Conservation (phyloP, 2,329 filamentous ascomycete genomes). For the Septoria linicola region DNA sequence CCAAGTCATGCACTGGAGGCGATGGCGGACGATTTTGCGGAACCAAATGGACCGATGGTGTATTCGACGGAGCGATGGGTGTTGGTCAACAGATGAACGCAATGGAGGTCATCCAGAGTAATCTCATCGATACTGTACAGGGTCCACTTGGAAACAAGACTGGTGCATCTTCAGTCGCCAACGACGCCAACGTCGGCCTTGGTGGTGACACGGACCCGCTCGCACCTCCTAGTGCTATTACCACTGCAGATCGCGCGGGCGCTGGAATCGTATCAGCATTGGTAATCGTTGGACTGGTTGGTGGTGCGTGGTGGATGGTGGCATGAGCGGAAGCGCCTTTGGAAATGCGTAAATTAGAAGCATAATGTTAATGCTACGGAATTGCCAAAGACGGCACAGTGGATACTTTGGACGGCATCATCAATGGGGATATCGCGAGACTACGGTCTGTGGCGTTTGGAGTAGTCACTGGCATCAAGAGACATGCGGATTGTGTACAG, state of each 20-base stretch:
- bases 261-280: slow-evolving; percentile 27
- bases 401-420: not conserved
- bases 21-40: slow-evolving; percentile 47
- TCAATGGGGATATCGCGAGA: too few species aligned
- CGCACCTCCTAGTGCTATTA: slow-evolving; percentile 29
- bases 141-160: slow-evolving; percentile 50
- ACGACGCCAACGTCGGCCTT: slow-evolving; percentile 21
- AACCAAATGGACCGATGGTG: slow-evolving; percentile 43
- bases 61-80: slow-evolving; percentile 49
- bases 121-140: slow-evolving; percentile 41
- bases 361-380: slow-evolving; percentile 12
- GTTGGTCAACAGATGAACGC: slow-evolving; percentile 60
- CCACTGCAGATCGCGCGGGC: slow-evolving; percentile 27
- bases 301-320: slow-evolving; percentile 30
- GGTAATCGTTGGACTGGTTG: slow-evolving; percentile 25
- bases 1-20: slow-evolving; percentile 51
- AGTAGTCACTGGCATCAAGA: too few species aligned
- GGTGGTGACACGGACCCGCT: slow-evolving; percentile 26
- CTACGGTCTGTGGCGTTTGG: too few species aligned
- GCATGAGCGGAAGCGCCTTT: slow-evolving; percentile 12
- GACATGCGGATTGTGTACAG: too few species aligned
- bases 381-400: not conserved
- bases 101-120: slow-evolving; percentile 52
- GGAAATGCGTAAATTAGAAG: slow-evolving; percentile 1
- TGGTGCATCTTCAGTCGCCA: slow-evolving; percentile 45